Conservation (phyloP, 1,284 basidiomycete genomes). For the Malassezia psittaci region DNA sequence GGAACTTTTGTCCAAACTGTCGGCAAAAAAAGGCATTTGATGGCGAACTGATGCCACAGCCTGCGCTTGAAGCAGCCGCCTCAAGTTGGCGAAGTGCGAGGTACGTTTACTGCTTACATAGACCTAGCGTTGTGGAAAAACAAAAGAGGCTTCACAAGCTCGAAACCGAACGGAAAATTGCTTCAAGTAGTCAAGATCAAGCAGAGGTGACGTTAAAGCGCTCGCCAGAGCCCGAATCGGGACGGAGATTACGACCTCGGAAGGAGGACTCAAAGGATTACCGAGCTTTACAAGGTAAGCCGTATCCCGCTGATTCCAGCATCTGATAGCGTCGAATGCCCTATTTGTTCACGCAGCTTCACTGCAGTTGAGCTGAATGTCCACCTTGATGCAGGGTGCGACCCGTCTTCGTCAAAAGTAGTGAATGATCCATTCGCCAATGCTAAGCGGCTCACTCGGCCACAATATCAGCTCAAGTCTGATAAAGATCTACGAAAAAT, state of each 20-base stretch:
- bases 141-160: not conserved
- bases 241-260: not conserved
- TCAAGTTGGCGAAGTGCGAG: slow-evolving; percentile 29
- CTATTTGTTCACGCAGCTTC: slow-evolving; percentile 32
- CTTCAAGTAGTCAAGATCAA: not conserved
- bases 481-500: slow-evolving; percentile 34
- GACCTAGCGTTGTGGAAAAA: slow-evolving; percentile 2
- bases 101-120: not conserved
- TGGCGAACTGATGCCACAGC: slow-evolving; percentile 32
- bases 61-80: slow-evolving; percentile 31
- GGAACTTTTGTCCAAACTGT: slow-evolving; percentile 42
- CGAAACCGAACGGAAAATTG: not conserved
- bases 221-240: not conserved
- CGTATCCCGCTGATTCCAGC: slow-evolving; percentile 1
- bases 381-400: slow-evolving; percentile 35
- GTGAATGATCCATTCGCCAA: slow-evolving; percentile 9
- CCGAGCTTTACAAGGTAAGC: slow-evolving; percentile 3
- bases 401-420: slow-evolving; percentile 16
- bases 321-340: slow-evolving; percentile 26
- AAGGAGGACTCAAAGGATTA: slow-evolving; percentile 5
- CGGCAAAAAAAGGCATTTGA: slow-evolving; percentile 41
- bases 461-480: slow-evolving; percentile 30
- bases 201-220: not conserved
- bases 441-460: slow-evolving; percentile 29
- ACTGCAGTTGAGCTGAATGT: slow-evolving; percentile 31